phyloP scores from a whole-genome alignment of 1,284 basidiomycete species.

The Schizopora paradoxa region DNA sequence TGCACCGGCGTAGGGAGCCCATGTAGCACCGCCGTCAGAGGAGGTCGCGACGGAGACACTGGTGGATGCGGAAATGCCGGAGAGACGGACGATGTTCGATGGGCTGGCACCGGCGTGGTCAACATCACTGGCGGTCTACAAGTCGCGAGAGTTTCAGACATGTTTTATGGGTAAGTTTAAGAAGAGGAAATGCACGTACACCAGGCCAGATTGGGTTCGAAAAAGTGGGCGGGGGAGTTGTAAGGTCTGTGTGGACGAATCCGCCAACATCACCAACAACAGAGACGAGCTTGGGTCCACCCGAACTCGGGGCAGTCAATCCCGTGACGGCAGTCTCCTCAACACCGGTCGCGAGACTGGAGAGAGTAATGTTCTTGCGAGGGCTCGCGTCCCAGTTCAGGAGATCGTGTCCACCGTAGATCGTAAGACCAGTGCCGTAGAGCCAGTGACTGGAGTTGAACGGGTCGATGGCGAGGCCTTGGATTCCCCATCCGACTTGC shows the following conservation, averaged over 20 bases:
- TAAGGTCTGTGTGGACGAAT: conserved; percentile 21
- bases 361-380: conserved; percentile 22
- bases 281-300: conserved; percentile 21
- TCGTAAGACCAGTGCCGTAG: conserved; percentile 21
- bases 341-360: conserved; percentile 22
- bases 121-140: conserved; percentile 11
- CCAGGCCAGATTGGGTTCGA: conserved; percentile 19
- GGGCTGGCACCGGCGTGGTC: conserved; percentile 23
- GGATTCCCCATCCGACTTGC: conserved; percentile 23
- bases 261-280: conserved; percentile 24
- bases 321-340: conserved; percentile 20
- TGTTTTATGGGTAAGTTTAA: not conserved
- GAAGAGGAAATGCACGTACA: conserved; percentile 3
- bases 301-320: conserved; percentile 21
- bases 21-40: conserved; percentile 21
- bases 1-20: conserved; percentile 21
- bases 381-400: conserved; percentile 22
- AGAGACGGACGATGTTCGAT: conserved; percentile 22
- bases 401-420: conserved; percentile 23
- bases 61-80: conserved; percentile 11
- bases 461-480: conserved; percentile 21
- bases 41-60: conserved; percentile 21
- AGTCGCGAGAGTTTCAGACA: not conserved
- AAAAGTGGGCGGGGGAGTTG: conserved; percentile 19
- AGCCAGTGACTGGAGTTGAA: conserved; percentile 24